Evolutionary conservation across 2,329 filamentous ascomycete genomes (phyloP).

Genomic region (Botrytis medusae): DNA sequence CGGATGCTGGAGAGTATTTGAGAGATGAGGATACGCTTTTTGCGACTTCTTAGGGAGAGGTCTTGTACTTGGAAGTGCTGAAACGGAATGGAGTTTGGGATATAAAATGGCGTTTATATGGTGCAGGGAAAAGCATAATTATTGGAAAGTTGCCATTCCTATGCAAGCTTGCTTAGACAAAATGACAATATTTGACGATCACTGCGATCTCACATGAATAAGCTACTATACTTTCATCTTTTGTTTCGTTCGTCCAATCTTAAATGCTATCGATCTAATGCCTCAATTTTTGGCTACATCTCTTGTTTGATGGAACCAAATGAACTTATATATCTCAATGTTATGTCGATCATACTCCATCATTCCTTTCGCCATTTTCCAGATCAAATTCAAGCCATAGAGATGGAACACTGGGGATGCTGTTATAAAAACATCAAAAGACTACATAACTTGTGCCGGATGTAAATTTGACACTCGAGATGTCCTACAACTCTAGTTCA

Average conservation of each 20-base stretch:
- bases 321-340: neutral
- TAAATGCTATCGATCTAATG: neutral
- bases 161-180: neutral
- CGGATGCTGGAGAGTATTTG: constrained; percentile 92
- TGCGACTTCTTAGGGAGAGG: constrained; percentile 43
- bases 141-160: constrained; percentile 6
- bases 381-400: neutral
- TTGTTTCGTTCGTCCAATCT: neutral
- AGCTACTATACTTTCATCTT: neutral
- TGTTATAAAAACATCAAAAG: neutral
- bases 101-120: constrained; percentile 13
- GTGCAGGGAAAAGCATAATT: constrained; percentile 7
- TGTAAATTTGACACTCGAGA: neutral
- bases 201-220: neutral
- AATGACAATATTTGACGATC: neutral
- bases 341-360: neutral
- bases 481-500: neutral
- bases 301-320: neutral
- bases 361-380: neutral
- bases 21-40: constrained; percentile 74
- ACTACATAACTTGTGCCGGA: neutral
- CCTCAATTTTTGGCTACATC: neutral
- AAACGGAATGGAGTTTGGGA: constrained; percentile 19
- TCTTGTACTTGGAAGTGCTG: neutral
- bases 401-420: neutral